Percentiles rank a stretch among this genome's conserved stretches.
These are phyloP conservation scores for Kuraishia ogatae DNA, from an alignment of 805 yeast genomes.

Conservation along the genomic window DNA sequence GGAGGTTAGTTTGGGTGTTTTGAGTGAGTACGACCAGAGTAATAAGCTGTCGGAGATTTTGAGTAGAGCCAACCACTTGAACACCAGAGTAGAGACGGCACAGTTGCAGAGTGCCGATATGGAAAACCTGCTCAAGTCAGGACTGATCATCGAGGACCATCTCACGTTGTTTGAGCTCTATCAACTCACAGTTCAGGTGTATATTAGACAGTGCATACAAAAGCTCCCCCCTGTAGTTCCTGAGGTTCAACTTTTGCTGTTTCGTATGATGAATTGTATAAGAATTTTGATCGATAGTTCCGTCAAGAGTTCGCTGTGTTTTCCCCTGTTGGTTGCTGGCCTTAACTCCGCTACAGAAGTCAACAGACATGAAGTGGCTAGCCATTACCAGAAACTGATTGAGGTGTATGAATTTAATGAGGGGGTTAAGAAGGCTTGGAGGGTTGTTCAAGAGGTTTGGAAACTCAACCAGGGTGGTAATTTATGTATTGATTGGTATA, in stretches of 20 bases:
- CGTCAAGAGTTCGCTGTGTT: slow-evolving; percentile 21
- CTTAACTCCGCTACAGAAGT: slow-evolving; percentile 17
- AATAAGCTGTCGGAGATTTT: not conserved
- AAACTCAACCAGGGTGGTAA: slow-evolving; percentile 23
- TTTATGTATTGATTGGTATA: slow-evolving; percentile 30
- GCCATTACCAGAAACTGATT: slow-evolving; percentile 18
- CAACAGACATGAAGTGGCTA: slow-evolving; percentile 18
- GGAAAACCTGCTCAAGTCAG: not conserved
- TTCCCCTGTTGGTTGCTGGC: slow-evolving; percentile 30
- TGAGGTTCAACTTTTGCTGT: slow-evolving; percentile 12
- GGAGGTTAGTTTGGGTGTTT: not conserved
- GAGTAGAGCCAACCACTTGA: not conserved
- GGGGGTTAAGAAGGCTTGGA: slow-evolving; percentile 20
- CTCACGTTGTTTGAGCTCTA: slow-evolving; percentile 26
- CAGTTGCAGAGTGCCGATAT: not conserved
- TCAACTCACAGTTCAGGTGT: slow-evolving; percentile 17
- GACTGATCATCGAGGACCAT: slow-evolving; percentile 11
- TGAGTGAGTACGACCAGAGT: not conserved
- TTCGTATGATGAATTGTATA: slow-evolving; percentile 13
- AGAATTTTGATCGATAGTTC: slow-evolving; percentile 14
- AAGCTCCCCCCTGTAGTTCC: slow-evolving; percentile 18
- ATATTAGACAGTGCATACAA: slow-evolving; percentile 15
- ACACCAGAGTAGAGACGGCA: not conserved
- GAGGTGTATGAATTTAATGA: slow-evolving; percentile 22
- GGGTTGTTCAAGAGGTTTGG: slow-evolving; percentile 26